Percentiles rank a stretch among this genome's conserved stretches.
Evolutionary conservation across 495 filamentous ascomycete species (phyloP).

Genomic region (Gamarada debralockiae): DNA sequence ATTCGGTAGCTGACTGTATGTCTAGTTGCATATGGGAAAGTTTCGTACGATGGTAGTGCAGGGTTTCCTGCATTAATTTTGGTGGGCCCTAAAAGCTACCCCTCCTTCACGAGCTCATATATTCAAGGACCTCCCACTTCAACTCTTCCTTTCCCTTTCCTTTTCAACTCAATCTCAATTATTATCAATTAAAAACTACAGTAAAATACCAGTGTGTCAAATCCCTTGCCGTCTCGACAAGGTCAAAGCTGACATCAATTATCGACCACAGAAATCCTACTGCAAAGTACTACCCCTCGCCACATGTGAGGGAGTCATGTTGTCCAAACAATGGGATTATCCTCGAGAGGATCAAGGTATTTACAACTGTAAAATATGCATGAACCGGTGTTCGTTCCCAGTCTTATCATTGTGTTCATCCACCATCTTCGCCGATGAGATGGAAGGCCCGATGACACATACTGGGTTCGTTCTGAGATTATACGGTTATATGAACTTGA

Average conservation of each 20-base stretch:
- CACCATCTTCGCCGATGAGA: conserved; percentile 25
- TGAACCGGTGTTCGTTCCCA: conserved; percentile 64
- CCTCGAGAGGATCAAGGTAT: conserved; percentile 53
- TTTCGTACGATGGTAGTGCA: not conserved
- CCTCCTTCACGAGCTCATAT: conserved; percentile 6
- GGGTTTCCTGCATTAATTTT: conserved; percentile 9
- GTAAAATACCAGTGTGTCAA: conserved; percentile 2
- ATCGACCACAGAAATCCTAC: not conserved
- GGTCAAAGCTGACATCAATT: not conserved
- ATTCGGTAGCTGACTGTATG: conserved; percentile 2
- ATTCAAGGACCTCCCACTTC: not conserved
- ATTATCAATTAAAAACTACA: not conserved
- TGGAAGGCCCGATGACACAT: conserved; percentile 15
- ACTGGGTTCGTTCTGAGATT: conserved; percentile 75
- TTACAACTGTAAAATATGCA: conserved; percentile 48
- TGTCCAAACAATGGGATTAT: conserved; percentile 23
- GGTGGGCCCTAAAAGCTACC: conserved; percentile 15
- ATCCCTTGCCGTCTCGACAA: not conserved
- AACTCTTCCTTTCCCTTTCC: not conserved
- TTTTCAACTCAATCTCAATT: not conserved
- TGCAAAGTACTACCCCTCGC: conserved; percentile 13
- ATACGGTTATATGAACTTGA: conserved; percentile 91
- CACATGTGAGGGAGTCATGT: conserved; percentile 17
- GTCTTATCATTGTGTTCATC: conserved; percentile 23
- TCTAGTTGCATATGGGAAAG: conserved; percentile 6